Percentiles rank a stretch among this genome's conserved stretches.
phyloP scores from a whole-genome alignment of 129 eudicot species.

The Dittrichia graveolens region DNA sequence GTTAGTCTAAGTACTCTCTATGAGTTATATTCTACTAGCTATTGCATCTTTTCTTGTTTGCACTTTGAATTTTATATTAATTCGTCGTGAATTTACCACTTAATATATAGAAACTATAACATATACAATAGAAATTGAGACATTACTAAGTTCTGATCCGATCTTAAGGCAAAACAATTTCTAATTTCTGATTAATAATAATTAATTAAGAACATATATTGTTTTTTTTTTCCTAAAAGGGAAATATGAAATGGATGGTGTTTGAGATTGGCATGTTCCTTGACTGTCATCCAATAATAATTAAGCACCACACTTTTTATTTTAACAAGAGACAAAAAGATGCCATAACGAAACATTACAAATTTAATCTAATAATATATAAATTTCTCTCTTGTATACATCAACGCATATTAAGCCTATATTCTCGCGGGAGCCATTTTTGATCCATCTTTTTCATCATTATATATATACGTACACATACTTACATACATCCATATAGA shows the following conservation, averaged over 20 bases:
- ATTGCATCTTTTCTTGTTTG: too few species aligned
- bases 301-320: conserved; percentile 22
- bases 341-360: conserved; percentile 32
- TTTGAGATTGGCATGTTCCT: background rate
- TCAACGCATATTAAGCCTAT: conserved; percentile 34
- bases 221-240: background rate
- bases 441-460: conserved; percentile 33
- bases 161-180: too few species aligned
- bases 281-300: too few species aligned
- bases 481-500: background rate
- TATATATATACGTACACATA: background rate
- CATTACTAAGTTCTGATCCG: too few species aligned
- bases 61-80: too few species aligned
- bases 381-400: conserved; percentile 21
- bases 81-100: too few species aligned
- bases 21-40: too few species aligned
- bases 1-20: too few species aligned
- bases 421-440: conserved; percentile 40
- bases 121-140: too few species aligned
- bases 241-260: background rate
- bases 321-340: conserved; percentile 31
- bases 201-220: too few species aligned
- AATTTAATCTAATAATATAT: conserved; percentile 29
- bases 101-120: too few species aligned
- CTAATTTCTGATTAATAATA: too few species aligned